Percentiles rank a stretch among this genome's conserved stretches.
phyloP scores from a whole-genome alignment of 306 rosid genomes.

The Lupinus albus region DNA sequence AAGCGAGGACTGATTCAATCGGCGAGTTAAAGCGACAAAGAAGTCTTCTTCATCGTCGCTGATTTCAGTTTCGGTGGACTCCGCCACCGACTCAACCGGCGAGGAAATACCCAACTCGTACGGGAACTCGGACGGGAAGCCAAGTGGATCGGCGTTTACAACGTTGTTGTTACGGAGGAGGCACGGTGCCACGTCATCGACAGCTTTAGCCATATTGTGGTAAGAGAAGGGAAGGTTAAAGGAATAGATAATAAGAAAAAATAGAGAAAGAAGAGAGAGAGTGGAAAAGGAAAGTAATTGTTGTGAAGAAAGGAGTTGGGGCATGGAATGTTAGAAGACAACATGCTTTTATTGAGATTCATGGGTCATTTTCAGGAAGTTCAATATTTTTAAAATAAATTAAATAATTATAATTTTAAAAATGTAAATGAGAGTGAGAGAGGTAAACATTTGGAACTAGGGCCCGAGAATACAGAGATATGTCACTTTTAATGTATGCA shows the following conservation, averaged over 20 bases:
- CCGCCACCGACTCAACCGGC: slow-evolving; percentile 51
- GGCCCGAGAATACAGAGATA: slow-evolving; percentile 62
- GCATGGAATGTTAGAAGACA: slow-evolving; percentile 62
- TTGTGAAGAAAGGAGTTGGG: slow-evolving; percentile 26
- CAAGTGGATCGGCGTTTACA: background rate
- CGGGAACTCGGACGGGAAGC: slow-evolving; percentile 72
- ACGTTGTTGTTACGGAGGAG: slow-evolving; percentile 37
- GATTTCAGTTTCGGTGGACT: slow-evolving; percentile 59
- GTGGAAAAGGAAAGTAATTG: background rate
- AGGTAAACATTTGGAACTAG: slow-evolving; percentile 47
- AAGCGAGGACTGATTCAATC: slow-evolving; percentile 58
- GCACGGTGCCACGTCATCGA: slow-evolving; percentile 40
- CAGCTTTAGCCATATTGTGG: slow-evolving; percentile 42
- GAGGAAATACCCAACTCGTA: slow-evolving; percentile 61
- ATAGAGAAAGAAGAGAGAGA: background rate
- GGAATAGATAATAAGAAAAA: background rate
- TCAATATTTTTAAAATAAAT: background rate
- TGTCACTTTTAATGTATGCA: slow-evolving; percentile 52
- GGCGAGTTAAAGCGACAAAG: slow-evolving; percentile 61
- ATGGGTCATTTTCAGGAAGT: slow-evolving; percentile 50
- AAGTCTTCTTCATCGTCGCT: slow-evolving; percentile 72
- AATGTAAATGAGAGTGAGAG: background rate
- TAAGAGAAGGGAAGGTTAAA: too few species aligned
- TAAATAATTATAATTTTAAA: background rate
- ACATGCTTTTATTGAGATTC: slow-evolving; percentile 77